Evolutionary conservation across 345 rosid species (phyloP), one percentile per base, ranked within the genome.

Genomic region (Zanthoxylum bungeanum): DNA sequence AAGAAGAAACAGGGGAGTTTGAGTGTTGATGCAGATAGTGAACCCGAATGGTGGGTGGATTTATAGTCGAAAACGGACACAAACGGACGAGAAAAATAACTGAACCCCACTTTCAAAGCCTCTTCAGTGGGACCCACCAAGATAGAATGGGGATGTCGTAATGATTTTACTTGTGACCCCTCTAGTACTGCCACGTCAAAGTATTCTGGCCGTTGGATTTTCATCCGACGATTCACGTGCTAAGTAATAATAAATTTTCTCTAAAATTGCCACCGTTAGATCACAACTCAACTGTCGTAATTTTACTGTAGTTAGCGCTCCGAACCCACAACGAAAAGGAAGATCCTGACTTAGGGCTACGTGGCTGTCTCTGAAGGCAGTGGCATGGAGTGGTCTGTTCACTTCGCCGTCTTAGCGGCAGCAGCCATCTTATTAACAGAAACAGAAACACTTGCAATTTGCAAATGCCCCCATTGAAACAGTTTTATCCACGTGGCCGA

Each of bases 11-110:
- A n/a, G n/a, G n/a, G n/a, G n/a, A n/a, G n/a, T 44, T 16, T 25
- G 73, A 42, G 61, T 25, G 53, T 37, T 50, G 81, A 34, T 79
- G 68, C 79, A 71, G 77, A 65, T 73, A 71, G 69, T 55, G 47
- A 59, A 28, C 56, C 34, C 36, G 60, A 10, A 30, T 5, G 68
- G 25, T 44, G 12, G 68, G 25, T 44, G 12, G 19, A 64, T 77
- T 67, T 79, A 79, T 82, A 79, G 80, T 76, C 49, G 80, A 14
- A 53, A n/a, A 47, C 74, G 12, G 40, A 60, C 78, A 49, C 78
- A 17, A 78, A 37, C 70, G 64, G 83, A 79, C 80, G 75, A 74
- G 51, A 37, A 49, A 22, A 30, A 3, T 14, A 2, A 34, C 9
- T 14, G 31, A 2, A n/a, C 21, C 30, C 72, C 50, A 24, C 51